A percentile compares a stretch with the other conserved stretches of the same genome.
Conservation (phyloP, 2,329 filamentous ascomycete genomes). For the Cladosporium velox region DNA sequence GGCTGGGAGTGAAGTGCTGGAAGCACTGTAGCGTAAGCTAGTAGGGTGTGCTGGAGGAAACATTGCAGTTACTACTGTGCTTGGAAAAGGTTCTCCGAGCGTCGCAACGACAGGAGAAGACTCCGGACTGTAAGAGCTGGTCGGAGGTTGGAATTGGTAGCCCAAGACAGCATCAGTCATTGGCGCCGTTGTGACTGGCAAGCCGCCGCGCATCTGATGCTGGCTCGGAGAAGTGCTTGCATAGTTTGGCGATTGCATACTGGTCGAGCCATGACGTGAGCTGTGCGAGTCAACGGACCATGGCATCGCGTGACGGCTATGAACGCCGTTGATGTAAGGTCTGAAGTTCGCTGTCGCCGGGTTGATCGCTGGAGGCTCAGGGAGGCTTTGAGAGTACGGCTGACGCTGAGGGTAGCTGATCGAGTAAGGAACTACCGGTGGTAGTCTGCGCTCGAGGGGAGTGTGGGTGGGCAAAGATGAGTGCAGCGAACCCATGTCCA, state of each 20-base stretch:
- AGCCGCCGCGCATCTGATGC: background rate
- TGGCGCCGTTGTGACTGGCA: background rate
- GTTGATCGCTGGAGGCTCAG: constrained; percentile 31
- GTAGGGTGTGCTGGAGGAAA: constrained; percentile 25
- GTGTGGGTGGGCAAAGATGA: constrained; percentile 37
- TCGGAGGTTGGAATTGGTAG: constrained; percentile 31
- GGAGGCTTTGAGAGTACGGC: constrained; percentile 25
- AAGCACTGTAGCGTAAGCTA: background rate
- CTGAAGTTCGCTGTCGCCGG: constrained; percentile 27
- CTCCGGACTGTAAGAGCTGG: constrained; percentile 29
- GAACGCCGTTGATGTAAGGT: constrained; percentile 32
- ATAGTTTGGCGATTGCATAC: background rate
- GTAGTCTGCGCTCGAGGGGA: constrained; percentile 36
- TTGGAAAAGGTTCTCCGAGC: constrained; percentile 28
- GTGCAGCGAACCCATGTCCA: constrained; percentile 39
- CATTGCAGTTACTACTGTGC: constrained; percentile 26
- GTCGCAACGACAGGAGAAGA: constrained; percentile 27
- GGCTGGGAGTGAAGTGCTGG: constrained; percentile 20
- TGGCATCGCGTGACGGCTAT: constrained; percentile 36
- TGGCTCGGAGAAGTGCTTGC: constrained; percentile 2
- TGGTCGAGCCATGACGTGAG: background rate
- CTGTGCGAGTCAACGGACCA: constrained; percentile 29
- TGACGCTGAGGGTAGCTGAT: constrained; percentile 25
- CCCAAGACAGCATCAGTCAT: constrained; percentile 28
- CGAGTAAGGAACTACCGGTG: constrained; percentile 30